Evolutionary conservation across 306 rosid genomes (phyloP).

Genomic region (Ochetophila trinervis): DNA sequence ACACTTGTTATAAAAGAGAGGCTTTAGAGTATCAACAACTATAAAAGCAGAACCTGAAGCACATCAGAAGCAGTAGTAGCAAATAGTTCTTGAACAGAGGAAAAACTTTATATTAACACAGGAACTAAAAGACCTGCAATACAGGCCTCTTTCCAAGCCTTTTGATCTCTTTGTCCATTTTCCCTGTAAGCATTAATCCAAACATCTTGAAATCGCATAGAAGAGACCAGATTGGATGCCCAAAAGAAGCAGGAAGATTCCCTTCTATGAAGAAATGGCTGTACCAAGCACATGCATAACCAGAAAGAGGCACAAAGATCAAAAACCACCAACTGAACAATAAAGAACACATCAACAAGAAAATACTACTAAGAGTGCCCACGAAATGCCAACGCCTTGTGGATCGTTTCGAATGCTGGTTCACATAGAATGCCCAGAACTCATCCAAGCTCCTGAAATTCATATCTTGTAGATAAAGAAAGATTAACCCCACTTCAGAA

Average conservation of each 20-base stretch:
- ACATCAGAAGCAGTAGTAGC: not conserved
- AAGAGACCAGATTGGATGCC: slow-evolving; percentile 93
- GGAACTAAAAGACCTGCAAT: slow-evolving; percentile 53
- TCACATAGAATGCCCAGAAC: slow-evolving; percentile 89
- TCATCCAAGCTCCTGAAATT: slow-evolving; percentile 94
- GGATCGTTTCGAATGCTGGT: slow-evolving; percentile 80
- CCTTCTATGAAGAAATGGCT: slow-evolving; percentile 91
- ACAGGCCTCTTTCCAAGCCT: slow-evolving; percentile 97
- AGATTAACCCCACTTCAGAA: slow-evolving; percentile 17
- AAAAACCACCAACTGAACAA: slow-evolving; percentile 79
- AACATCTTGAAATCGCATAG: slow-evolving; percentile 88
- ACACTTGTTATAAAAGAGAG: too few relatives aligned
- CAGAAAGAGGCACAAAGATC: slow-evolving; percentile 67
- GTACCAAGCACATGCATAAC: slow-evolving; percentile 95
- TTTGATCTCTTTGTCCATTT: slow-evolving; percentile 97
- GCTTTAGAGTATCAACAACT: not conserved
- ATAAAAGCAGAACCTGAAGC: not conserved
- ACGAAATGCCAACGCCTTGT: slow-evolving; percentile 95
- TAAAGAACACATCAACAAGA: slow-evolving; percentile 57
- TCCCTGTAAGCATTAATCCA: slow-evolving; percentile 84
- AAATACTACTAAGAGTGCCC: slow-evolving; percentile 56
- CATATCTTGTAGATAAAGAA: slow-evolving; percentile 38
- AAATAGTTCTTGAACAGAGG: not conserved
- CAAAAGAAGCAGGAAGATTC: slow-evolving; percentile 80
- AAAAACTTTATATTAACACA: not conserved